Evolutionary conservation across 1,284 basidiomycete genomes (phyloP), one percentile per base, ranked within the genome.

Genomic region (Ceratorhiza oryzae-sativae): DNA sequence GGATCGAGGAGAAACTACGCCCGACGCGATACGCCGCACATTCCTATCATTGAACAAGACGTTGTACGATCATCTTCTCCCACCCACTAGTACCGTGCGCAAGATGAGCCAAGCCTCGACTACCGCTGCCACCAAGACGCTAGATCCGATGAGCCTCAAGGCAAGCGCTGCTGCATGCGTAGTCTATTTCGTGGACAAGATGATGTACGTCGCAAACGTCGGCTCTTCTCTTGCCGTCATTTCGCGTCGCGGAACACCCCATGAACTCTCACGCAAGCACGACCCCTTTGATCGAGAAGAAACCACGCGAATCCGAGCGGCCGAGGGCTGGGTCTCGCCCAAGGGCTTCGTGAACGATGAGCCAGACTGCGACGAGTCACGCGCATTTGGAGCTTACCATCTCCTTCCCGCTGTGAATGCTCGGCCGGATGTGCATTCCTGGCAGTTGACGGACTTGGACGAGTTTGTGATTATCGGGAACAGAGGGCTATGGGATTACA

Each of bases 401-500:
- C 87, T 95, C 15, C 86, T 94, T 68, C 97, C 97, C 0, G 89
- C 97, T 41, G 88, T 99, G 80, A 98, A 97, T 77, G 91, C 96
- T 0, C 86, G 90, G 15, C 97, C 97, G 0, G 89, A 94, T 77
- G 87, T 97, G 71, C 83, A 83, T 74, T 84, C 84, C 1, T 88
- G 92, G 75, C 84, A 89, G 73, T 83, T 99, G 39, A 86, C 88
- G 0, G 92, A 95, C 75, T 86, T 89, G 74, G 97, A 99, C 81
- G 97, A 99, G 80, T 98, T 99, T 79, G 88, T 99, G 78, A 97
- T 99, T 80, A 87, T 99, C 73, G 97, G 92, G 45, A 99, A 98
- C 79, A 87, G 89, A 1, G 94, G 93, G 0, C 81, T 99, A 42
- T 99, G 97, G 97, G 92, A 97, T 77, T 93, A 90, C 76, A 91